Conservation (phyloP, 768 basidiomycete species). For the Gelatoporia subvermispora region DNA sequence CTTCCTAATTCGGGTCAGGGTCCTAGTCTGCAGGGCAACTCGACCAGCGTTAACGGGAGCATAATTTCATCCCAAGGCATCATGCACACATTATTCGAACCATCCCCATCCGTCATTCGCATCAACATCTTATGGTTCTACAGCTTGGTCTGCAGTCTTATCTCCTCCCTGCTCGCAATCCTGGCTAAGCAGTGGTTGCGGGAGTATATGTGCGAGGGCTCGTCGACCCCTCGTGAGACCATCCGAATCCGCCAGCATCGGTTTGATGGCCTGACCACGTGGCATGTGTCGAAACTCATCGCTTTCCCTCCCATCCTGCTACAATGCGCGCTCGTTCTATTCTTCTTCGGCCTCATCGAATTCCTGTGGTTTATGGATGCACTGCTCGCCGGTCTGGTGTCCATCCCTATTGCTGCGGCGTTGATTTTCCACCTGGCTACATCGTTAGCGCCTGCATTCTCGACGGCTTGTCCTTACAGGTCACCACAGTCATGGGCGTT, state of each 20-base stretch:
- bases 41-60: background rate
- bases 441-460: slow-evolving; percentile 5
- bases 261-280: slow-evolving; percentile 13
- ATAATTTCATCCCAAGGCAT: background rate
- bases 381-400: slow-evolving; percentile 8
- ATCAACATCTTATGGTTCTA: slow-evolving; percentile 15
- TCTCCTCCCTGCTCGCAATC: slow-evolving; percentile 12
- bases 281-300: slow-evolving; percentile 20
- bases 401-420: background rate
- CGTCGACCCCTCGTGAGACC: slow-evolving; percentile 8
- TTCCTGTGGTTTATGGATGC: slow-evolving; percentile 13
- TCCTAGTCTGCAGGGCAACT: slow-evolving; percentile 4
- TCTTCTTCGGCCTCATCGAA: slow-evolving; percentile 16
- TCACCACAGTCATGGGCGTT: slow-evolving; percentile 10
- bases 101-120: slow-evolving; percentile 1
- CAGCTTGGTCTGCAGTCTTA: slow-evolving; percentile 10
- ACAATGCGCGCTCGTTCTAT: slow-evolving; percentile 11
- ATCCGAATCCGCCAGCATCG: slow-evolving; percentile 16
- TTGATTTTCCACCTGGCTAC: slow-evolving; percentile 11
- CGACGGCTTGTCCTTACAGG: slow-evolving; percentile 2
- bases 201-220: background rate
- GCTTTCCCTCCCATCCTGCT: slow-evolving; percentile 11
- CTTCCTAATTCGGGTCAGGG: slow-evolving; percentile 8
- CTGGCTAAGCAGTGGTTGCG: slow-evolving; percentile 16
- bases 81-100: background rate